These are phyloP conservation scores for Dioszegia crocea DNA, from an alignment of 768 basidiomycete genomes.

Conservation along the genomic window DNA sequence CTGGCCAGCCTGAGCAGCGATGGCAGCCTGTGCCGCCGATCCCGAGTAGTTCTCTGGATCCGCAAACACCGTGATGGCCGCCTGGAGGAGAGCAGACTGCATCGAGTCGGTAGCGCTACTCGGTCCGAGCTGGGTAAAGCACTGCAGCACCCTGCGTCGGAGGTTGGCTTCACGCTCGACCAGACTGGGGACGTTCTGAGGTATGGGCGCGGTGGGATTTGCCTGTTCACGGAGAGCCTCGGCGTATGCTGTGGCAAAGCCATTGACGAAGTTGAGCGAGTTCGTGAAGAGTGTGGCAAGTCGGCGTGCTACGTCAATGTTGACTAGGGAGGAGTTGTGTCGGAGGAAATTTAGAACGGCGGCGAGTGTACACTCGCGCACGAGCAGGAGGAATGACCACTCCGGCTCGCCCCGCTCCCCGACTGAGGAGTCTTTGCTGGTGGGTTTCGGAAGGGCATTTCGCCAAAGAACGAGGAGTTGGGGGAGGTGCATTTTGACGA, in stretches of 20 bases:
- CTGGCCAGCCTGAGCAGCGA: conserved; percentile 69
- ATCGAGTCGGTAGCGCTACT: conserved; percentile 73
- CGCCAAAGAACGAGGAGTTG: conserved; percentile 94
- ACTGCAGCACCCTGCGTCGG: conserved; percentile 79
- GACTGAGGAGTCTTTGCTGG: conserved; percentile 71
- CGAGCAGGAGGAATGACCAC: conserved; percentile 85
- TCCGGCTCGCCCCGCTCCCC: conserved; percentile 67
- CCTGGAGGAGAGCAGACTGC: conserved; percentile 75
- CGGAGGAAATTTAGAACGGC: conserved; percentile 83
- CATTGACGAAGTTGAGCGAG: conserved; percentile 79
- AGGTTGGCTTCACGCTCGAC: conserved; percentile 77
- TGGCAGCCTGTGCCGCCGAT: conserved; percentile 79
- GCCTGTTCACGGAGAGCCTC: conserved; percentile 61
- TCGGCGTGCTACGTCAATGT: conserved; percentile 83
- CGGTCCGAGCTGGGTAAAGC: conserved; percentile 76
- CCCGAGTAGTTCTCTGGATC: conserved; percentile 68
- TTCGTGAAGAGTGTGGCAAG: conserved; percentile 82
- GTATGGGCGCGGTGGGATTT: conserved; percentile 26
- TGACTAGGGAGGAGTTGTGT: conserved; percentile 71
- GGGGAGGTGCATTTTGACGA: conserved; percentile 86
- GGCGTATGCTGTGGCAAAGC: conserved; percentile 67
- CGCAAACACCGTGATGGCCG: conserved; percentile 74
- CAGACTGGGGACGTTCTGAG: conserved; percentile 55
- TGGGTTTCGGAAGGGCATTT: conserved; percentile 92
- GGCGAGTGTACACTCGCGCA: conserved; percentile 82